Percentiles rank a stretch among this genome's conserved stretches.
Evolutionary conservation across 2,329 filamentous ascomycete species (phyloP).

Genomic region (Colletotrichum sp.): DNA sequence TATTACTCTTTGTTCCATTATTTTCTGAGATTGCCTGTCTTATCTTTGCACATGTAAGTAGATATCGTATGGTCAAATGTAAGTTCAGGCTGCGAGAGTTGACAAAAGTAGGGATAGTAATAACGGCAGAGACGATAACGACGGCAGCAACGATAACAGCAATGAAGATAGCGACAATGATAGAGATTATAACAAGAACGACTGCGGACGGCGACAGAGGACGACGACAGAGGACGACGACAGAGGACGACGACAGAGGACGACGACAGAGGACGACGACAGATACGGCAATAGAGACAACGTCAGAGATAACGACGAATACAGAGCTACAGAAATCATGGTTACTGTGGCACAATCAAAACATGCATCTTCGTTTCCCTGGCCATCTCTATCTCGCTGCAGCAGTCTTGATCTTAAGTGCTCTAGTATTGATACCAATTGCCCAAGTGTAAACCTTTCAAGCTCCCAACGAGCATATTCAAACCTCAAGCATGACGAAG

Average conservation of each 20-base stretch:
- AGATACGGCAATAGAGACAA: background rate
- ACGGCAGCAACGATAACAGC: background rate
- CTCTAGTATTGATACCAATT: background rate
- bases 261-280: background rate
- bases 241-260: background rate
- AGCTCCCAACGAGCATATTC: background rate
- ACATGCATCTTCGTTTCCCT: background rate
- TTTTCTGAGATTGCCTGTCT: background rate
- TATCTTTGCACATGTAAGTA: background rate
- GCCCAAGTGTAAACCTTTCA: background rate
- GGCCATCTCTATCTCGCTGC: background rate
- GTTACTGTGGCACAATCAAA: background rate
- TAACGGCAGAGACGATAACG: background rate
- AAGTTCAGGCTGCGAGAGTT: background rate
- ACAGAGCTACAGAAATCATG: background rate
- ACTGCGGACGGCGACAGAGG: too few relatives aligned
- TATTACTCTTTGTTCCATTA: background rate
- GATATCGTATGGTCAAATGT: background rate
- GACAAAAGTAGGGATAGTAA: background rate
- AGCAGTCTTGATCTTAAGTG: background rate
- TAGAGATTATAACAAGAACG: background rate
- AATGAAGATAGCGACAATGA: background rate
- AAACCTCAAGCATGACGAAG: background rate
- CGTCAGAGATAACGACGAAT: background rate
- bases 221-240: too few relatives aligned